Evolutionary conservation across 805 yeast genomes (phyloP).

Genomic region (Yarrowia sp.): DNA sequence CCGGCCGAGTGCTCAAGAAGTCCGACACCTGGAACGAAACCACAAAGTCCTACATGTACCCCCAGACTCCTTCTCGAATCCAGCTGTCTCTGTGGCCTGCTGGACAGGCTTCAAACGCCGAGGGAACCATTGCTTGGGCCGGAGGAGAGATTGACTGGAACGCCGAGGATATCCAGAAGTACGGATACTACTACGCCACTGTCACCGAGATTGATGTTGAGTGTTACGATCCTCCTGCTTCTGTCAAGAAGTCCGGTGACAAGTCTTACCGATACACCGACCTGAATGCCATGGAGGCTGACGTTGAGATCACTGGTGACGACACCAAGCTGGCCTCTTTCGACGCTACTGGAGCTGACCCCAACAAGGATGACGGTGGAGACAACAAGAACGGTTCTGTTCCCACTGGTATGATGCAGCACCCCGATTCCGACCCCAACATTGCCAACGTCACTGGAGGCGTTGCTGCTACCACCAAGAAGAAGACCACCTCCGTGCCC

Average conservation of each 20-base stretch:
- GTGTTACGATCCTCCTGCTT: conserved; percentile 71
- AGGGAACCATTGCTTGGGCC: conserved; percentile 76
- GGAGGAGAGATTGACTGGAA: conserved; percentile 88
- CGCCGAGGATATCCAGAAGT: conserved; percentile 63
- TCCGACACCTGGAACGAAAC: conserved; percentile 57
- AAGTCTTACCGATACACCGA: conserved; percentile 55
- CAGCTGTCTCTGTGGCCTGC: conserved; percentile 63
- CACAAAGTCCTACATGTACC: conserved; percentile 66
- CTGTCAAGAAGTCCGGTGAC: conserved; percentile 47
- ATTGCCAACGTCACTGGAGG: conserved; percentile 24
- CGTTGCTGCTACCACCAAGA: conserved; percentile 24
- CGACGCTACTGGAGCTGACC: conserved; percentile 66
- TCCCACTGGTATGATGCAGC: conserved; percentile 28
- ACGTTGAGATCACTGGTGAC: conserved; percentile 61
- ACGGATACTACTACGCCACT: conserved; percentile 79
- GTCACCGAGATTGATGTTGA: conserved; percentile 59
- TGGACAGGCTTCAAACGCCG: conserved; percentile 48
- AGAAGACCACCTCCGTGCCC: conserved; percentile 7
- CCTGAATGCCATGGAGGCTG: conserved; percentile 45
- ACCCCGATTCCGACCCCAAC: conserved; percentile 20
- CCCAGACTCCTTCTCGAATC: conserved; percentile 87
- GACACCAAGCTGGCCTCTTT: conserved; percentile 56
- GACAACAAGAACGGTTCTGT: conserved; percentile 24
- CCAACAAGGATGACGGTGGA: conserved; percentile 33
- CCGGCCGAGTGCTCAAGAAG: conserved; percentile 62